Conservation (phyloP, 768 basidiomycete genomes). For the Pilatotrama ljubarskyi region DNA sequence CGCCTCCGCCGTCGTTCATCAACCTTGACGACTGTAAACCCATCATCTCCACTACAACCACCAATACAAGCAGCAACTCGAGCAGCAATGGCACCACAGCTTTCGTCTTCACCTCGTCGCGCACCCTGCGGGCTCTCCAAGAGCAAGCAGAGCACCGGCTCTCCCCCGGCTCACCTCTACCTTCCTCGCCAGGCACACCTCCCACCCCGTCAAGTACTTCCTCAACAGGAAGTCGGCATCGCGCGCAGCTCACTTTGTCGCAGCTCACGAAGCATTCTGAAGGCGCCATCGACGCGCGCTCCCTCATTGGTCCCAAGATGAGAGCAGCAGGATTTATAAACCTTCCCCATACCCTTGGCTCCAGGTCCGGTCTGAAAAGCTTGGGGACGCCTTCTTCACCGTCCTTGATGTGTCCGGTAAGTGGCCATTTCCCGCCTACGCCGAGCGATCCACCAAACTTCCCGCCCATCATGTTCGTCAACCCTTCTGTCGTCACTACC, state of each 20-base stretch:
- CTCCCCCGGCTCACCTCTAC: constrained; percentile 1
- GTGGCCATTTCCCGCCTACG: constrained; percentile 20
- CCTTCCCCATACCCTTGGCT: constrained; percentile 21
- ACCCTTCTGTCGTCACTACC: constrained; percentile 14
- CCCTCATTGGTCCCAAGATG: constrained; percentile 30
- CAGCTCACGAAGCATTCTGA: constrained; percentile 29
- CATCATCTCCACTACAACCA: constrained; percentile 20
- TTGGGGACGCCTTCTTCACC: background rate
- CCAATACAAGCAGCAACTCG: constrained; percentile 20
- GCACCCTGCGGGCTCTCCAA: constrained; percentile 27
- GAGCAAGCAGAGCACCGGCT: constrained; percentile 5
- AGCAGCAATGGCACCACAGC: constrained; percentile 18
- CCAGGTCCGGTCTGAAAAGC: constrained; percentile 2
- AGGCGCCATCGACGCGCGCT: constrained; percentile 31
- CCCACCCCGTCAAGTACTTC: constrained; percentile 5
- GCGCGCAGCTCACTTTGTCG: constrained; percentile 20
- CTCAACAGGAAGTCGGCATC: background rate
- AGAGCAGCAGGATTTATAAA: constrained; percentile 31
- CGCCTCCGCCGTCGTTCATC: constrained; percentile 27
- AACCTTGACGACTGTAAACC: constrained; percentile 29
- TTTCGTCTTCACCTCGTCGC: constrained; percentile 34
- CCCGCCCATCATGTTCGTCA: constrained; percentile 30
- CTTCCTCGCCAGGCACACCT: constrained; percentile 10
- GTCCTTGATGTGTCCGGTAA: constrained; percentile 3
- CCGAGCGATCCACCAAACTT: constrained; percentile 30